Evolutionary conservation across 2,329 filamentous ascomycete genomes (phyloP), one percentile per base, ranked within the genome.

Genomic region (Hymenoscyphus infarciens): DNA sequence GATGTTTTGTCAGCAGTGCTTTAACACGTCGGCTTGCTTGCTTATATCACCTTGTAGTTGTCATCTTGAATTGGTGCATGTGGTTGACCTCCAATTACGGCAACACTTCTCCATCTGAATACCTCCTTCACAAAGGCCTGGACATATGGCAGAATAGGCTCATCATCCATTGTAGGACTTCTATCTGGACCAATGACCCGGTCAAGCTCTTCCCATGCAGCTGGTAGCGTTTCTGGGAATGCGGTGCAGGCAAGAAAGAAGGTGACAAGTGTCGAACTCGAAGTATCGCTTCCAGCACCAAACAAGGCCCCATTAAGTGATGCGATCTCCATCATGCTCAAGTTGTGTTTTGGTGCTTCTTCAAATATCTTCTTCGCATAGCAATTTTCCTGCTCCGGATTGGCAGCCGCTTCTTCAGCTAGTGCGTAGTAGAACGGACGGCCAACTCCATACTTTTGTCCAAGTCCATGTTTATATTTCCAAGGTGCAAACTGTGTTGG

Each of bases 21-120:
- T 11, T 49, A 63, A 52, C 42, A 35, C 10, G 8, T 25, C 15
- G 16, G 15, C 54, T 80, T 76, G 45, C 79, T 78, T 60, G 79
- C 69, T 11, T 75, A 65, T 19, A 39, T 22, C 45, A 66, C 66
- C 45, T 81, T 76, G 27, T 85, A 87, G 11, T 79, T 75, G 61
- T 86, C 84, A 57, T 87, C 83, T 59, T 79, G 73, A 1, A 81
- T 76, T 11, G 82, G 77, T 52, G 75, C 78, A 70, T 87, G 84
- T 1, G 84, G 83, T 42, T 86, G 80, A 2, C 80, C 81, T 2
- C 82, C 73, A 2, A 81, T 79, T 27, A 66, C 64, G 5, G 76
- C 77, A 5, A 82, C 74, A 1, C 80, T 80, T 38, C 74, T 74
- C 76, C 77, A 80, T 7, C 81, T 76, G 49, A 77, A 73, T 4